Base-by-base conservation (phyloP, 164 flowering plant species). In the Brasenia schreberi region DNA sequence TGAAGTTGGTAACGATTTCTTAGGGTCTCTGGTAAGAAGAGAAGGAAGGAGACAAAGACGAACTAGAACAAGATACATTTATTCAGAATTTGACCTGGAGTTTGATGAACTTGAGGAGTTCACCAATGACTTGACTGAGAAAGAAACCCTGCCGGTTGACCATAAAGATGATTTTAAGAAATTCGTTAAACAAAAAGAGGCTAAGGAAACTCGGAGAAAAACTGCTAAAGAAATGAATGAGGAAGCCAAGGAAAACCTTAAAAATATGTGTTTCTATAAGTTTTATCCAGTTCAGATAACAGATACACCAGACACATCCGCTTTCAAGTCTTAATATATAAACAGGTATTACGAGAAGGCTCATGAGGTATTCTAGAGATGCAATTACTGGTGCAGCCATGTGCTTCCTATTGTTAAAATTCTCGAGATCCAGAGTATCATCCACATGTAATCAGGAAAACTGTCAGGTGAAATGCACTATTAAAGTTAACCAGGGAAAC, bases 331-430 rank as follows among this genome's bases (percentile, higher is more conserved):
- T 19, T 71, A 81, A 4, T 87, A 84, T 76, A 88, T 92, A 67
- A 92, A 92, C 75, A 72, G 98, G 76, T 92, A 92, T 59, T 92
- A 92, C 59, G 96, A 96, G 44, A 88, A 85, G 73, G 98, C 98
- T 64, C 90, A 88, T 62, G 74, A 81, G 72, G 81, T 89, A 49
- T 49, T 49, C 4, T 49, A 49, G 16, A 9, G 56, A 14, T 9
- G 56, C 56, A 49, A 49, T 14, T 9, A 49, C 10, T 49, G 16
- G 56, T 9, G 56, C 56, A 14, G 56, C 4, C 39, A 33, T 33
- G 27, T 23, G 39, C 39, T 33, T 33, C 39, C 39, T 33, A 33
- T 33, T 33, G 39, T 33, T 33, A 33, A 33, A 33, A 33, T 33
- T 33, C 39, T 33, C 39, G 39, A 33, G 39, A 33, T 33, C 39